A percentile compares a stretch with the other conserved stretches of the same genome.
Conservation (phyloP, 2,329 filamentous ascomycete species). For the Dendrostoma leiphaemia region DNA sequence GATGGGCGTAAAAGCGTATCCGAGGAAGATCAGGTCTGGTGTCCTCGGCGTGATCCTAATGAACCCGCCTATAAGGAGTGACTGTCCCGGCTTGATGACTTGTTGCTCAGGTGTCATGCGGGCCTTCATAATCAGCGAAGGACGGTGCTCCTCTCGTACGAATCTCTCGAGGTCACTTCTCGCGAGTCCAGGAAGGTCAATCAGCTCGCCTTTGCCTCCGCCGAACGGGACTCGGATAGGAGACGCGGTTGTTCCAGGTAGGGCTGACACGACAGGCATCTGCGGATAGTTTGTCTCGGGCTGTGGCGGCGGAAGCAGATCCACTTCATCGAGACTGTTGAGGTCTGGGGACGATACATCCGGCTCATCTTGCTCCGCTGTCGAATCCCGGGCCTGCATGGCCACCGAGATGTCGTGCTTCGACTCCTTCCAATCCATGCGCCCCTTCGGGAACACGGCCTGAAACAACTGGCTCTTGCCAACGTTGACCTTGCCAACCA, state of each 20-base stretch:
- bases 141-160: conserved; percentile 64
- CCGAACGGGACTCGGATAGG: conserved; percentile 93
- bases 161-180: conserved; percentile 71
- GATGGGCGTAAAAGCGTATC: conserved; percentile 85
- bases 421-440: conserved; percentile 41
- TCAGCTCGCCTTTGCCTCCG: conserved; percentile 80
- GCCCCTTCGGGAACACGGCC: conserved; percentile 78
- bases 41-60: conserved; percentile 80
- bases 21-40: conserved; percentile 64
- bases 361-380: conserved; percentile 27
- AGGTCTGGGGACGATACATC: conserved; percentile 16
- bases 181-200: conserved; percentile 85
- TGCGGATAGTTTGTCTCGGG: conserved; percentile 72
- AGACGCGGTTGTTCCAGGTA: conserved; percentile 91
- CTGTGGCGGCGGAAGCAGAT: conserved; percentile 74
- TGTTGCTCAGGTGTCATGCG: conserved; percentile 72
- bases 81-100: conserved; percentile 72
- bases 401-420: conserved; percentile 34
- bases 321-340: conserved; percentile 35
- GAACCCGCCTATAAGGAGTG: conserved; percentile 79
- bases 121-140: conserved; percentile 73
- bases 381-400: conserved; percentile 26
- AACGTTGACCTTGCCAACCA: conserved; percentile 98
- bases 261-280: conserved; percentile 81
- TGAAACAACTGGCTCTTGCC: conserved; percentile 94